Evolutionary conservation across 192 early-diverging fungal genomes (phyloP), one percentile per base, ranked within the genome.

Genomic region (Borealophlyctis nickersoniae): DNA sequence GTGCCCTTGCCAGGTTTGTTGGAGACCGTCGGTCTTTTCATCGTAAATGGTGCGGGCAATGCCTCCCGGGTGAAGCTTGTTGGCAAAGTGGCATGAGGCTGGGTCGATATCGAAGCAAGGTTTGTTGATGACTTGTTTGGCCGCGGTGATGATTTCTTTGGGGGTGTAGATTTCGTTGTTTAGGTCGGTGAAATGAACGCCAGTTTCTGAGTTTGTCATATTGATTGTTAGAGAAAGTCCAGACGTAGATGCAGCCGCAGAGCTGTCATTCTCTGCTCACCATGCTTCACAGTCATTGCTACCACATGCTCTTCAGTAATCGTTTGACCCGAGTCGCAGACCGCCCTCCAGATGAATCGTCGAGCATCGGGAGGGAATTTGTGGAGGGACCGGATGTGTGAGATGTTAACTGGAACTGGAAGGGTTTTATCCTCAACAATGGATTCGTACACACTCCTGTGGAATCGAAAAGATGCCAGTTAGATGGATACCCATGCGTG

Each of bases 301-400:
- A 76, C 70, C 1, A 76, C 76, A 39, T 67, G 54, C 29, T 78
- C 76, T 45, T 78, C 76, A 13, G 76, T 78, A 61, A 78, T 72
- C 4, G 62, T 52, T 35, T 68, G 61, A 9, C 70, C 70, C 14
- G 65, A 60, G 1, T 76, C 60, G 32, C 66, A 69, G 2, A 78
- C 62, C 23, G 58, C 51, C 36, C 70, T 71, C 76, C 76, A 78
- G 29, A 78, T 75, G 30, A 48, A 58, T 4, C 76, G 58, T 9
- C 76, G 61, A 4, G 68, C 58, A 16, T 75, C 73, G 2, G 76
- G 62, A 19, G 73, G 51, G 49, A 69, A 78, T 54, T 75, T 74
- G 63, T 78, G 76, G 11, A 78, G 52, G 9, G 73, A 72, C n/a
- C 76, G 69, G 31, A 78, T 73, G 49, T 78, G 76, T 9, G 76